Base-by-base conservation (phyloP, 306 rosid species). In the Rosa lucieae region DNA sequence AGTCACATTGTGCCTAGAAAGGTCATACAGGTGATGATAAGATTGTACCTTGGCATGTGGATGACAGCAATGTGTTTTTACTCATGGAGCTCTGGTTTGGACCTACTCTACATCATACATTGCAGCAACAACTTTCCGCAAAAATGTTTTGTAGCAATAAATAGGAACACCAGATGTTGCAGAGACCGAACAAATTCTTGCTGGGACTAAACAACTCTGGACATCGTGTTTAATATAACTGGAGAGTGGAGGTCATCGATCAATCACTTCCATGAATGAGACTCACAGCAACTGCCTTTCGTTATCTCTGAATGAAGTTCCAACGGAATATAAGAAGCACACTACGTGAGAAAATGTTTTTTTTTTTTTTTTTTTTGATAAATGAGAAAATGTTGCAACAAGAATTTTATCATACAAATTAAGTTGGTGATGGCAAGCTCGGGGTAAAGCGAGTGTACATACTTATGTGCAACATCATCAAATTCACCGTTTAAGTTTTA, bases 31-130 rank as follows among this genome's bases (percentile, higher is more conserved):
- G 21, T 37, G 20, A 66, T 66, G 70, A 66, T 13, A 32, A 66
- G 37, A 35, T 8, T 26, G 21, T 14, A 35, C 55, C 39, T 6
- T 1, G 48, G 70, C 49, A 66, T 40, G 44, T 77, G 61, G 62
- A 55, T 42, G 62, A 29, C 72, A 77, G 29, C 69, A 65, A 65
- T 44, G 51, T 65, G 67, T 35, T 48, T n/a, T 46, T n/a, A 7
- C 71, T 13, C 29, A 44, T 26, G 9, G 20, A 61, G 26, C 59
- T 17, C 14, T 35, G 65, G 12, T 21, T 78, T 78, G 82, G 26
- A 78, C 70, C 77, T 21, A 58, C 65, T 58, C 29, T 21, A 58
- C 35, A 21, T 23, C 14, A 10, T 10, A 58, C 32, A 21, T 3
- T 21, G 35, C 29, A 58, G 10, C 21, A 52, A 17, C 8, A 5